Percentiles rank a stretch among this genome's conserved stretches.
Conservation (phyloP, 1,284 basidiomycete species). For the Trametes hirsuta region DNA sequence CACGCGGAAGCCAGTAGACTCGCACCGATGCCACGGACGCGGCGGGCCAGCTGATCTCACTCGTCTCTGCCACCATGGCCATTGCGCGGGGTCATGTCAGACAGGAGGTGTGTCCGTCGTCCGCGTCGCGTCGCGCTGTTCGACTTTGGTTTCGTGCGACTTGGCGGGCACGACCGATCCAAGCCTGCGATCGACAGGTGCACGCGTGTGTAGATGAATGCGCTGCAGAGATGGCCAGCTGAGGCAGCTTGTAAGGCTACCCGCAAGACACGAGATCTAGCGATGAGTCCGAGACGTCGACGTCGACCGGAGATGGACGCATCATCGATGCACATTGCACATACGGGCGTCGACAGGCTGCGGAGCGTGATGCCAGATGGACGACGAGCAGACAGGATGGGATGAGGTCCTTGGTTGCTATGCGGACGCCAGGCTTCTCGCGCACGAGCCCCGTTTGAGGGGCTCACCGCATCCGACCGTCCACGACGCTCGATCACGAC, state of each 20-base stretch:
- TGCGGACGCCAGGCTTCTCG: slow-evolving; percentile 21
- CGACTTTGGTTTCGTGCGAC: not conserved
- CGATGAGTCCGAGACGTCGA: not conserved
- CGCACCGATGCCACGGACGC: no score
- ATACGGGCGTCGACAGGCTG: not conserved
- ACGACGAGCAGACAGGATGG: not conserved
- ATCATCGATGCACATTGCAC: not conserved
- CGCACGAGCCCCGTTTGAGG: slow-evolving; percentile 14
- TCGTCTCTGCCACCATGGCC: no score
- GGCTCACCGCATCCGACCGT: slow-evolving; percentile 12
- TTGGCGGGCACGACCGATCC: slow-evolving; percentile 12
- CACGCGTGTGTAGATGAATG: not conserved
- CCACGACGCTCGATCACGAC: not conserved
- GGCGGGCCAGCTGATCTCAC: no score
- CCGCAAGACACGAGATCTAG: no score
- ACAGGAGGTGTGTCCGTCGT: no score
- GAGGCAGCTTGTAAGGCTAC: no score
- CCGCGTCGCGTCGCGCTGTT: no score
- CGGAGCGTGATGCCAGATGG: not conserved
- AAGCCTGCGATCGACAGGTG: slow-evolving; percentile 11
- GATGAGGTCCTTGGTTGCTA: slow-evolving; percentile 22
- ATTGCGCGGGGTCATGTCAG: no score
- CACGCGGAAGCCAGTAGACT: no score
- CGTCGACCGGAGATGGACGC: not conserved
- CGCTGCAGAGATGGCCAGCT: no score